Evolutionary conservation across 352 stramenopile genomes (phyloP).

Genomic region (Globisporangium camurandrum): DNA sequence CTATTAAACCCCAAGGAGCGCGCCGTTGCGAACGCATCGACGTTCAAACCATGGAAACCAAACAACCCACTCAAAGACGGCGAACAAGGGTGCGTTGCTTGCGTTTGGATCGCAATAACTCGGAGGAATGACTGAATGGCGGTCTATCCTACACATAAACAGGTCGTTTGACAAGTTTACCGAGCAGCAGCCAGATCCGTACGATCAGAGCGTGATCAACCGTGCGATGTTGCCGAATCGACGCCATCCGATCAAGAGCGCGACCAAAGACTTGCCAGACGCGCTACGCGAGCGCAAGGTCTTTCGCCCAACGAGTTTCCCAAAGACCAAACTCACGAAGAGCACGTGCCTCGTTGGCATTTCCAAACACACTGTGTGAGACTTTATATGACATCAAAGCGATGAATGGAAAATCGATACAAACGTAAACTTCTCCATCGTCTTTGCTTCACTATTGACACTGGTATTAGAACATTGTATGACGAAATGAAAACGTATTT

Average conservation of each 20-base stretch:
- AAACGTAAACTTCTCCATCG: too few relatives aligned
- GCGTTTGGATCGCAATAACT: not conserved
- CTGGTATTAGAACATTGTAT: too few relatives aligned
- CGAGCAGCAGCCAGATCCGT: conserved; percentile 52
- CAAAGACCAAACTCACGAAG: conserved; percentile 71
- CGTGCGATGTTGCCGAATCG: conserved; percentile 65
- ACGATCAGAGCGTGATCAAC: conserved; percentile 66
- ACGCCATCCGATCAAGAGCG: conserved; percentile 60
- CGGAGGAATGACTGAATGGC: not conserved
- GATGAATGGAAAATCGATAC: too few relatives aligned
- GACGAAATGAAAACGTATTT: too few relatives aligned
- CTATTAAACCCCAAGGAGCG: conserved; percentile 74
- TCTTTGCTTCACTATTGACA: too few relatives aligned
- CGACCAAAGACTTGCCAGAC: conserved; percentile 47
- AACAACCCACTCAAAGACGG: conserved; percentile 60
- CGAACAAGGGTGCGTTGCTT: conserved; percentile 32
- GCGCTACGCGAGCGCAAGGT: conserved; percentile 59
- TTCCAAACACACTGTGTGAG: conserved; percentile 75
- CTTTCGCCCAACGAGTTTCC: conserved; percentile 51
- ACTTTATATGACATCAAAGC: too few relatives aligned
- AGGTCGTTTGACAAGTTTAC: conserved; percentile 68
- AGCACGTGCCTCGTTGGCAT: conserved; percentile 69
- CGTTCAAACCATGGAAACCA: conserved; percentile 61
- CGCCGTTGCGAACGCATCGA: conserved; percentile 34
- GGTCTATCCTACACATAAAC: not conserved